A percentile compares a stretch with the other conserved stretches of the same genome.
Conservation (phyloP, 768 basidiomycete species). For the Trametes coccinea region DNA sequence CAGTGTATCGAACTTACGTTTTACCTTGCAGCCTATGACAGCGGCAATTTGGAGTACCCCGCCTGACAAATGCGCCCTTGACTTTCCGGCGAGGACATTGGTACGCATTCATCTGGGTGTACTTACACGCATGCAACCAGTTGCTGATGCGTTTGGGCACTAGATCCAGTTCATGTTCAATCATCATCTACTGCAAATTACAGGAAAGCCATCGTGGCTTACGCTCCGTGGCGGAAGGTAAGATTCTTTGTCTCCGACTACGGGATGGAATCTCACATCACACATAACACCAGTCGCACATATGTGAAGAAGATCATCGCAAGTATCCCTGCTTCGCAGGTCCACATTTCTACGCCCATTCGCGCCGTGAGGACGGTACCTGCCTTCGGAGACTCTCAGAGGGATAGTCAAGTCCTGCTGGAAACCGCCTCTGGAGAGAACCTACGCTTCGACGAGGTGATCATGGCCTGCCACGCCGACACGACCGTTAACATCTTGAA, state of each 20-base stretch:
- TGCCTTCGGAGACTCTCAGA: background rate
- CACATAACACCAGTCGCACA: slow-evolving; percentile 43
- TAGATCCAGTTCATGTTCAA: slow-evolving; percentile 74
- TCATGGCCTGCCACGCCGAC: slow-evolving; percentile 74
- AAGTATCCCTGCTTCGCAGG: slow-evolving; percentile 48
- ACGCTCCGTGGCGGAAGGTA: slow-evolving; percentile 75
- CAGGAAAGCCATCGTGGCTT: slow-evolving; percentile 69
- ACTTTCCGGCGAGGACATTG: slow-evolving; percentile 71
- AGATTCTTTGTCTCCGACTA: slow-evolving; percentile 6
- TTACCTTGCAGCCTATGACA: slow-evolving; percentile 59
- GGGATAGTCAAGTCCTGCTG: slow-evolving; percentile 38
- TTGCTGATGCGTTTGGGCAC: background rate
- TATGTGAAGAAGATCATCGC: slow-evolving; percentile 67
- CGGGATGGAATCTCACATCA: no score
- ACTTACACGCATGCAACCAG: slow-evolving; percentile 4
- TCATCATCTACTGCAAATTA: slow-evolving; percentile 72
- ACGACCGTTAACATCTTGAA: slow-evolving; percentile 52
- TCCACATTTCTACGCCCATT: slow-evolving; percentile 64
- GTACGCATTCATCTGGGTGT: slow-evolving; percentile 32
- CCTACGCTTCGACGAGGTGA: slow-evolving; percentile 64
- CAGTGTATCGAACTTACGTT: background rate
- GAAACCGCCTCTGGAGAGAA: slow-evolving; percentile 47
- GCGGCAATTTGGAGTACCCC: slow-evolving; percentile 82
- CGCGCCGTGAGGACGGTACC: slow-evolving; percentile 33
- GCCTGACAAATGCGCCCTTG: slow-evolving; percentile 64